Evolutionary conservation across 148 eudicot species (phyloP).

Genomic region (Agrostemma githago): DNA sequence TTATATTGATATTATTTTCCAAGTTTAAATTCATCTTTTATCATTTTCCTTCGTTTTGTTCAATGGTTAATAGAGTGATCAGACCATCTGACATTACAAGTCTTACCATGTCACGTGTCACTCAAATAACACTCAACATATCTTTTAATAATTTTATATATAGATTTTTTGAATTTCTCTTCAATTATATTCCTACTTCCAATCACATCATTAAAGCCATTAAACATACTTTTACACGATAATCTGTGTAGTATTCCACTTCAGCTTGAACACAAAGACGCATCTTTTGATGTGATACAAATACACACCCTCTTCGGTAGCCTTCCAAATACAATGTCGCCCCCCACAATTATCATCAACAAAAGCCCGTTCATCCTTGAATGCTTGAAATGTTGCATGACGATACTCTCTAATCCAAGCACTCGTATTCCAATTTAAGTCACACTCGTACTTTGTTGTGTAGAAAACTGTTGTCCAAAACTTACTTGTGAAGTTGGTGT

Average conservation of each 20-base stretch:
- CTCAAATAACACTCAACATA: no score
- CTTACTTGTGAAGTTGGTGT: slow-evolving; percentile 10
- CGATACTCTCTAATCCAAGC: neutral
- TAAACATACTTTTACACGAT: neutral
- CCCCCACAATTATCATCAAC: slow-evolving; percentile 28
- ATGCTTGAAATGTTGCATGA: slow-evolving; percentile 9
- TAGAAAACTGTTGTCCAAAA: neutral
- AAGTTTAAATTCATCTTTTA: no score
- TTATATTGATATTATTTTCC: no score
- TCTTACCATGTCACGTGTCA: no score
- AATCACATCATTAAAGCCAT: no score
- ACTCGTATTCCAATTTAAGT: neutral
- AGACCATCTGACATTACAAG: no score
- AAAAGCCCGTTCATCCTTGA: neutral
- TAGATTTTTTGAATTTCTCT: no score
- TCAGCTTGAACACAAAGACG: neutral
- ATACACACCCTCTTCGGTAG: slow-evolving; percentile 13
- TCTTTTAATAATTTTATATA: no score
- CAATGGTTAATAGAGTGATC: no score
- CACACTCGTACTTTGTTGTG: slow-evolving; percentile 5
- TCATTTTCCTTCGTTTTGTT: no score
- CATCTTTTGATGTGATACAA: slow-evolving; percentile 16
- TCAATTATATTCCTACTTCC: no score
- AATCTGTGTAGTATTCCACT: slow-evolving; percentile 4
- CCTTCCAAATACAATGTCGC: slow-evolving; percentile 30